phyloP scores from a whole-genome alignment of 139 green algal species.

The Micractinium conductrix region DNA sequence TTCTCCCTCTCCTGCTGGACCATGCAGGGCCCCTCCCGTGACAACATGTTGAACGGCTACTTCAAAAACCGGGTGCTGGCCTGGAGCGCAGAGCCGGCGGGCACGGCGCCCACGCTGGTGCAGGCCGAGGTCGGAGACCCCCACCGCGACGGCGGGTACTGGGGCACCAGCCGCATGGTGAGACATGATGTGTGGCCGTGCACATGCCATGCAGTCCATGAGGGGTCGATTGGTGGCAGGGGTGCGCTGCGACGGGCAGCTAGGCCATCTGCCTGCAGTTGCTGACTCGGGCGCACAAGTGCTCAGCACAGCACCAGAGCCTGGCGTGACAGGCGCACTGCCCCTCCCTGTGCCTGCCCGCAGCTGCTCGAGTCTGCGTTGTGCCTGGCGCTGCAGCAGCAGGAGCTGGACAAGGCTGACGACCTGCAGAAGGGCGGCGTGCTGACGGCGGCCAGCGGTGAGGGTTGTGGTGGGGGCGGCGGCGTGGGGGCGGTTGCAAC shows the following conservation, averaged over 20 bases:
- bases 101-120: slow-evolving; percentile 13
- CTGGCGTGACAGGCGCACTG: neutral
- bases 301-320: no score
- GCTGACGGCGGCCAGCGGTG: slow-evolving; percentile 69
- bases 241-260: no score
- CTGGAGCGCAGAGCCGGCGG: slow-evolving; percentile 23
- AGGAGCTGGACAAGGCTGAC: slow-evolving; percentile 44
- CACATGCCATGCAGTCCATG: no score
- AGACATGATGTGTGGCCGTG: no score
- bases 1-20: neutral
- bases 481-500: neutral
- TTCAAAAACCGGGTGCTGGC: slow-evolving; percentile 41
- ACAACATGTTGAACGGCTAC: slow-evolving; percentile 16
- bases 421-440: slow-evolving; percentile 61
- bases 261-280: no score
- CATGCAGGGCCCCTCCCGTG: slow-evolving; percentile 6
- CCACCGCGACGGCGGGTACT: slow-evolving; percentile 40
- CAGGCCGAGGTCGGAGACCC: slow-evolving; percentile 34
- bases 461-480: neutral
- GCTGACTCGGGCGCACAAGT: no score
- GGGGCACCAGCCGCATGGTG: slow-evolving; percentile 47
- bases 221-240: no score
- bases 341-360: slow-evolving; percentile 44
- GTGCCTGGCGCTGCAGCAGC: slow-evolving; percentile 55
- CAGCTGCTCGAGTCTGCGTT: slow-evolving; percentile 73